Percentiles rank a stretch among this genome's conserved stretches.
Conservation (phyloP, 2,329 filamentous ascomycete species). For the Neonectria ditissima region DNA sequence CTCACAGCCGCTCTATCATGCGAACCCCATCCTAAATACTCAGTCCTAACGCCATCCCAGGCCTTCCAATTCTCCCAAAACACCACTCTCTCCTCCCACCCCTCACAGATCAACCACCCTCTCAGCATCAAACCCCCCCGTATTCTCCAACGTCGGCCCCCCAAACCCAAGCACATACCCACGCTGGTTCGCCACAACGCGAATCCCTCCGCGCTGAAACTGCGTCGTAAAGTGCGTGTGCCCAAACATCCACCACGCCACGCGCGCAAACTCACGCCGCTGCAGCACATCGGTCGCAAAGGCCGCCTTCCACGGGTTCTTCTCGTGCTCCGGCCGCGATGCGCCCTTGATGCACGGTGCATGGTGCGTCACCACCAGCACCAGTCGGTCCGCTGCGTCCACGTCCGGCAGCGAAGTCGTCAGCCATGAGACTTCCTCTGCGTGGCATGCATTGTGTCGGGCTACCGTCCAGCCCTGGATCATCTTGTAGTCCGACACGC, state of each 20-base stretch:
- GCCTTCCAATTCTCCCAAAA: not conserved
- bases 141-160: constrained; percentile 40
- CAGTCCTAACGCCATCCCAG: not conserved
- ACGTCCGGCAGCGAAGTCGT: constrained; percentile 50
- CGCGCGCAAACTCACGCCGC: constrained; percentile 46
- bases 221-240: constrained; percentile 61
- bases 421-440: constrained; percentile 64
- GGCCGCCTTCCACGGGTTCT: constrained; percentile 60
- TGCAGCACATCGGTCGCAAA: constrained; percentile 63
- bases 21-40: too few species aligned
- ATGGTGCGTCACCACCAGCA: constrained; percentile 69
- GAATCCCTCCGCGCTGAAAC: constrained; percentile 48
- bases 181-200: constrained; percentile 60
- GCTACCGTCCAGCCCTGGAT: constrained; percentile 65
- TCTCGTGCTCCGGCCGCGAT: constrained; percentile 60
- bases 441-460: constrained; percentile 61
- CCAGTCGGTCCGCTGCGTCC: constrained; percentile 32
- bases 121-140: constrained; percentile 40
- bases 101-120: constrained; percentile 39
- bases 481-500: constrained; percentile 65
- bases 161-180: constrained; percentile 52
- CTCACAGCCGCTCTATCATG: not conserved
- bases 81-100: not conserved
- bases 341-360: constrained; percentile 63
- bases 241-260: constrained; percentile 60